Evolutionary conservation across 2,329 filamentous ascomycete species (phyloP).

Genomic region (Colletotrichum sojae): DNA sequence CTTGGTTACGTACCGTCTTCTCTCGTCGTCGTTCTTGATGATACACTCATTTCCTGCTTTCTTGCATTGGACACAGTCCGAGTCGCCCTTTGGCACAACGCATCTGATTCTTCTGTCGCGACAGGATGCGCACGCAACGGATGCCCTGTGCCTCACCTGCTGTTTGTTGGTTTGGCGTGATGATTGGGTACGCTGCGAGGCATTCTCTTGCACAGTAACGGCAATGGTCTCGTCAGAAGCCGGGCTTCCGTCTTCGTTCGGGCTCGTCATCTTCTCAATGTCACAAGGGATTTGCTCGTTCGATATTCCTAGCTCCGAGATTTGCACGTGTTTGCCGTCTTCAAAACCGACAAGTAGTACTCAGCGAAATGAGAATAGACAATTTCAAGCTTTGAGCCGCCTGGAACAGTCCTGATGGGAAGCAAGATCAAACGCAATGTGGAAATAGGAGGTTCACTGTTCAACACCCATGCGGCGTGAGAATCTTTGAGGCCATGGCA

Average conservation of each 20-base stretch:
- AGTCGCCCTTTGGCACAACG: slow-evolving; percentile 66
- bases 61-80: slow-evolving; percentile 67
- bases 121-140: slow-evolving; percentile 69
- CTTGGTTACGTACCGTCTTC: slow-evolving; percentile 59
- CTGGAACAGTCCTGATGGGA: too few species aligned
- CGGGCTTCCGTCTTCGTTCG: slow-evolving; percentile 8
- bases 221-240: slow-evolving; percentile 44
- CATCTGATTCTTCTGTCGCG: slow-evolving; percentile 63
- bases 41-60: slow-evolving; percentile 65
- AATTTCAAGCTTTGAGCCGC: not conserved
- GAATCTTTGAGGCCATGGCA: not conserved
- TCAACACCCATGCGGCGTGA: not conserved
- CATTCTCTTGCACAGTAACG: slow-evolving; percentile 52
- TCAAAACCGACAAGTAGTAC: not conserved
- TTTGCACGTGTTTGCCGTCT: not conserved
- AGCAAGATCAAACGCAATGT: not conserved
- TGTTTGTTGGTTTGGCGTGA: slow-evolving; percentile 50
- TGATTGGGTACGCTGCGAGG: slow-evolving; percentile 48
- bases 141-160: slow-evolving; percentile 62
- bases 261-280: slow-evolving; percentile 10
- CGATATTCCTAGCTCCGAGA: too few species aligned
- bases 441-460: not conserved
- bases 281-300: not conserved
- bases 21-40: slow-evolving; percentile 71
- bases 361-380: not conserved